Evolutionary conservation across 2,329 filamentous ascomycete genomes (phyloP).

Genomic region (Monosporascus sp.): DNA sequence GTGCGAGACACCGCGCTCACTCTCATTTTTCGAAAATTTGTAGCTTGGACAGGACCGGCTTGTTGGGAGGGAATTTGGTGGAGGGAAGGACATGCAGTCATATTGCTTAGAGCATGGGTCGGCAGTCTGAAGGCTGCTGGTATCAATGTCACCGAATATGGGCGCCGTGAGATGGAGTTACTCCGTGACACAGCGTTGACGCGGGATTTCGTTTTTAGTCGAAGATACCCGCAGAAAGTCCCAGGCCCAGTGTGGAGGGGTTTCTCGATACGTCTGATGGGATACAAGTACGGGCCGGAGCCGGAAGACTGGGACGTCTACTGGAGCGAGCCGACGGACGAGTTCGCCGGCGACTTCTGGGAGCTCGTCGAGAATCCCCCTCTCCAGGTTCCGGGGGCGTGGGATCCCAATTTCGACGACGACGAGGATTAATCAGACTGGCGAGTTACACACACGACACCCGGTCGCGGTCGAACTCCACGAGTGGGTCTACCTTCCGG

Average conservation of each 20-base stretch:
- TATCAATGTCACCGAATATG: conserved; percentile 4
- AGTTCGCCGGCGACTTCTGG: conserved; percentile 16
- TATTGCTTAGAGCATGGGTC: conserved; percentile 1
- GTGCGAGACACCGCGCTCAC: too few relatives aligned
- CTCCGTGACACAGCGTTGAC: not conserved
- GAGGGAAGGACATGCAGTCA: not conserved
- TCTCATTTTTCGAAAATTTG: too few relatives aligned
- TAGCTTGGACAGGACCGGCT: too few relatives aligned
- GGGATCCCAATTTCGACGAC: conserved; percentile 2
- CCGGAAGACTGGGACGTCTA: conserved; percentile 14
- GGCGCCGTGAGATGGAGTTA: conserved; percentile 2
- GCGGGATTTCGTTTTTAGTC: not conserved
- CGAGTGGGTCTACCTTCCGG: too few relatives aligned
- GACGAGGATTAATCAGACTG: too few relatives aligned
- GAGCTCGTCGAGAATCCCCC: conserved; percentile 10
- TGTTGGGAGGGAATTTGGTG: not conserved
- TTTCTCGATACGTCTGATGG: not conserved
- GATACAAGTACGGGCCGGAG: conserved; percentile 7
- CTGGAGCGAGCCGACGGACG: conserved; percentile 9
- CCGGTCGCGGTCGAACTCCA: too few relatives aligned
- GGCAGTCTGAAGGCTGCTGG: conserved; percentile 1
- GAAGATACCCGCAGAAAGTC: not conserved
- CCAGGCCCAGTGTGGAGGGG: not conserved
- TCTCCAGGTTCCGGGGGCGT: conserved; percentile 10
- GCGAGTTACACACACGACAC: too few relatives aligned